Evolutionary conservation across 139 green algal species (phyloP).

Genomic region (Zygnema cylindricum): DNA sequence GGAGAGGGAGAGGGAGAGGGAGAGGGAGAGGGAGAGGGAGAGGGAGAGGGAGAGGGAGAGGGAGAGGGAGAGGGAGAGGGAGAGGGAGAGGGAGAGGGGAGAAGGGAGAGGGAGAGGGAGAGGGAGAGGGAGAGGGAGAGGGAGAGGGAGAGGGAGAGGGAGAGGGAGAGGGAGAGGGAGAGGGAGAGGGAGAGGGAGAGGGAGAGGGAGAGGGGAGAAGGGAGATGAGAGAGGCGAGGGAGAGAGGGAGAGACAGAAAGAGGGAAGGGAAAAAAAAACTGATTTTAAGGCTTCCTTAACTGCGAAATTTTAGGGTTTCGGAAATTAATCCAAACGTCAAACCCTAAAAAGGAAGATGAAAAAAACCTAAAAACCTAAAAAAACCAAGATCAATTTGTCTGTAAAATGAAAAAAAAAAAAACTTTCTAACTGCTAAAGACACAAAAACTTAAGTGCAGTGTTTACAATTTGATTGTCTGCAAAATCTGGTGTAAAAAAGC

Average conservation of each 20-base stretch:
- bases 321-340: too few species aligned
- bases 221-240: neutral
- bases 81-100: slow-evolving; percentile 9
- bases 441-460: too few species aligned
- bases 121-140: neutral
- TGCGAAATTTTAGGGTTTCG: too few species aligned
- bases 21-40: neutral
- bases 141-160: too few species aligned
- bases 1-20: neutral
- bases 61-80: neutral
- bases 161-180: neutral
- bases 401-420: too few species aligned
- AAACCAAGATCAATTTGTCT: too few species aligned
- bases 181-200: slow-evolving; percentile 1
- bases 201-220: slow-evolving; percentile 5
- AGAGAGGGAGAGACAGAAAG: neutral
- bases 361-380: too few species aligned
- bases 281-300: too few species aligned
- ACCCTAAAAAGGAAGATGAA: too few species aligned
- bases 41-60: neutral
- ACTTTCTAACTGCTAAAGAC: too few species aligned
- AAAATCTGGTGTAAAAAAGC: too few species aligned
- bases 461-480: too few species aligned
- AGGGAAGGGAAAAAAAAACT: neutral
- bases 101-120: neutral